These are phyloP conservation scores for Excoecaria agallocha DNA, from an alignment of 345 rosid species.

Conservation along the genomic window DNA sequence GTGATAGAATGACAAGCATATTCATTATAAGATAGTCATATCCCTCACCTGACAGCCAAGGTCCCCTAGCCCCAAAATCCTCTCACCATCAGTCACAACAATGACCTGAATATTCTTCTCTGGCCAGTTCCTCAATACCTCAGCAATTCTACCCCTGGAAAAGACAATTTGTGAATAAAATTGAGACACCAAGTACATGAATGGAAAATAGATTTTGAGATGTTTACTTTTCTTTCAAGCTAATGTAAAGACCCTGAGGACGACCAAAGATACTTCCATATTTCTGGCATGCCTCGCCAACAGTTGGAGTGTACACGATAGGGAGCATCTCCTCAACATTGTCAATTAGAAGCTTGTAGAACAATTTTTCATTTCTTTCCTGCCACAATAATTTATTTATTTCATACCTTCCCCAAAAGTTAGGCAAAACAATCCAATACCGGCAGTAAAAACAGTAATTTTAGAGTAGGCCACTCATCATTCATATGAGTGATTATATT, in stretches of 20 bases:
- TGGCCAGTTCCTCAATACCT: conserved; percentile 93
- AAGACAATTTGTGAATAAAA: conserved; percentile 8
- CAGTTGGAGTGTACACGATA: conserved; percentile 93
- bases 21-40: background rate
- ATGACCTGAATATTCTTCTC: conserved; percentile 91
- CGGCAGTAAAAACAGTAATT: background rate
- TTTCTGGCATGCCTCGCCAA: conserved; percentile 98
- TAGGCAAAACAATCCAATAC: background rate
- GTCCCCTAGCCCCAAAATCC: conserved; percentile 94
- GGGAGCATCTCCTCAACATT: conserved; percentile 95
- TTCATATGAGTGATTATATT: background rate
- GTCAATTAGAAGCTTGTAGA: conserved; percentile 88
- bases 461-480: background rate
- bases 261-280: conserved; percentile 95
- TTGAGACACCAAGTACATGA: background rate
- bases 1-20: background rate
- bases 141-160: conserved; percentile 78
- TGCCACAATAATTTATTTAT: conserved; percentile 25
- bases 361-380: conserved; percentile 83
- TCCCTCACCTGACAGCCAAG: conserved; percentile 85
- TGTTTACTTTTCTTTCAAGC: conserved; percentile 85
- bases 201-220: background rate
- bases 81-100: conserved; percentile 95
- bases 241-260: conserved; percentile 95
- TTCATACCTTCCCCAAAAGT: background rate